A percentile compares a stretch with the other conserved stretches of the same genome.
phyloP scores from a whole-genome alignment of 306 rosid species.

The Parietaria judaica region DNA sequence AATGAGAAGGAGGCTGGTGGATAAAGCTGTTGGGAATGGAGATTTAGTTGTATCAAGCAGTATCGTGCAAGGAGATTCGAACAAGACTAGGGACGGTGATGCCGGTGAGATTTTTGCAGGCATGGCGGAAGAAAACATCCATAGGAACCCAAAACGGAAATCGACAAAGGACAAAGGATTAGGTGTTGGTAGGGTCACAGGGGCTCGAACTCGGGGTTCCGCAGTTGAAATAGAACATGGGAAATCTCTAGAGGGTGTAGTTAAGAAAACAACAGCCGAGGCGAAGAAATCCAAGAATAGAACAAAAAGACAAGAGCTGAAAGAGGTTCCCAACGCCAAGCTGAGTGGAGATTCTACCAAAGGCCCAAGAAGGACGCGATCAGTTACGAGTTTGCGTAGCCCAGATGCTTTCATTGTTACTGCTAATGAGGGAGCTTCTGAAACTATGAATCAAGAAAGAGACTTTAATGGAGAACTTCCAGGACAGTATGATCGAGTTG shows the following conservation, averaged over 20 bases:
- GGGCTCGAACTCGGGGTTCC: slow-evolving; percentile 7
- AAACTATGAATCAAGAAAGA: slow-evolving; percentile 1
- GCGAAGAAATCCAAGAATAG: slow-evolving; percentile 11
- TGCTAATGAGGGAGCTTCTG: neutral
- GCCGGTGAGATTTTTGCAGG: neutral
- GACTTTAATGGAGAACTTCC: neutral
- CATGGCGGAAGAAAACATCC: neutral
- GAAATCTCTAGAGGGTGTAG: slow-evolving; percentile 7
- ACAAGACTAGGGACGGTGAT: no score
- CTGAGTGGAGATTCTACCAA: neutral
- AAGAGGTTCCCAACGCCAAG: slow-evolving; percentile 1
- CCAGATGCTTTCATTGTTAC: neutral
- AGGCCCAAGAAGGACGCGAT: slow-evolving; percentile 20
- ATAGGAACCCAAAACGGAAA: neutral
- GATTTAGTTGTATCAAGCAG: no score
- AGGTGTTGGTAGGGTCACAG: slow-evolving; percentile 2
- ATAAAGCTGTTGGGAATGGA: no score
- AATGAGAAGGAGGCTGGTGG: neutral
- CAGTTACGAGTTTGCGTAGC: slow-evolving; percentile 4
- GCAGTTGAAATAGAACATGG: slow-evolving; percentile 13
- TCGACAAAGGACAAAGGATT: neutral
- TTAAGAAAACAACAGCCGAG: neutral
- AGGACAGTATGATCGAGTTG: slow-evolving; percentile 10
- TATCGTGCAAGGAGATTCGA: no score
- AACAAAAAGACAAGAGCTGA: neutral